phyloP scores from a whole-genome alignment of 352 stramenopile genomes.

The Blastocystis sp. region DNA sequence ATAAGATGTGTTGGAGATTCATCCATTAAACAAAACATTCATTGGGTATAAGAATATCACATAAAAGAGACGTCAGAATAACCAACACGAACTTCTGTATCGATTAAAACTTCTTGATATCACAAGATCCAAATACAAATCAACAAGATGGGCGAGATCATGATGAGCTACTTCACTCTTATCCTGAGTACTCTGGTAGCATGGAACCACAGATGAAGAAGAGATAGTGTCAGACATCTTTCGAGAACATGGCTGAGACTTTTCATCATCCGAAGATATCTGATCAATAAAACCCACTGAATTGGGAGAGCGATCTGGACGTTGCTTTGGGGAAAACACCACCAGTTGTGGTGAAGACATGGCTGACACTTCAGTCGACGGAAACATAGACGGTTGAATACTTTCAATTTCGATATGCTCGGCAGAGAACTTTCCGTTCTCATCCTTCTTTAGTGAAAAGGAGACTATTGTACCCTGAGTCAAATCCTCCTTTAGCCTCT shows the following conservation, averaged over 20 bases:
- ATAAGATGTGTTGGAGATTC: neutral
- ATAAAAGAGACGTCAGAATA: no score
- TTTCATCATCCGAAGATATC: conserved; percentile 26
- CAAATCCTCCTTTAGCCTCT: conserved; percentile 6
- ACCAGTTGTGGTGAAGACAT: no score
- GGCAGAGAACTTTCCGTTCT: conserved; percentile 26
- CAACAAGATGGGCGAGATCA: conserved; percentile 10
- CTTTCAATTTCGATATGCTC: conserved; percentile 42
- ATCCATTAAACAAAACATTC: neutral
- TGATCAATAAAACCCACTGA: conserved; percentile 8
- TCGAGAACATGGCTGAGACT: neutral
- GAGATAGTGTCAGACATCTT: neutral
- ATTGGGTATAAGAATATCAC: neutral
- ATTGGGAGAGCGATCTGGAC: neutral
- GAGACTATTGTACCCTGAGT: conserved; percentile 24
- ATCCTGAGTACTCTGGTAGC: no score
- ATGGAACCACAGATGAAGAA: no score
- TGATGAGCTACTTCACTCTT: no score
- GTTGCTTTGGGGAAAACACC: no score
- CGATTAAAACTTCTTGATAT: conserved; percentile 6
- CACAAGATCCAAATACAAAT: conserved; percentile 11
- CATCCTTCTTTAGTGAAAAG: conserved; percentile 14
- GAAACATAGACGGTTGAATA: neutral
- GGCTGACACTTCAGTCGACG: no score
- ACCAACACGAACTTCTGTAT: conserved; percentile 8